Evolutionary conservation across 78 protist genomes (phyloP).

Genomic region (Dictyostelium capitatum): DNA sequence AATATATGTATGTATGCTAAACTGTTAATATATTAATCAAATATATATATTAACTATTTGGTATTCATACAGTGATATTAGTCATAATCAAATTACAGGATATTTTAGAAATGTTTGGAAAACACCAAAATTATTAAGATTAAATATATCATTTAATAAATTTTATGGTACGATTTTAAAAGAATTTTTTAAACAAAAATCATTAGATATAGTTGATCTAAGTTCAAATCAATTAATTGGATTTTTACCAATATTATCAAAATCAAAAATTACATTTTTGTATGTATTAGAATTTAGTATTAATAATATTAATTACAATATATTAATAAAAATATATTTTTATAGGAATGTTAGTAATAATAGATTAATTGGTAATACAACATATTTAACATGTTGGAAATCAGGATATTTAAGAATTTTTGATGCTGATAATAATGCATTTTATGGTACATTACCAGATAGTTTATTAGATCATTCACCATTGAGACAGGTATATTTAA

Average conservation of each 20-base stretch:
- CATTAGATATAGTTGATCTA: neutral
- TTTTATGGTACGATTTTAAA: constrained; percentile 9
- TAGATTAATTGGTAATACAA: constrained; percentile 18
- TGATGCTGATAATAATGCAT: constrained; percentile 20
- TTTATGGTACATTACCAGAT: constrained; percentile 12
- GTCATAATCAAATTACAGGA: constrained; percentile 32
- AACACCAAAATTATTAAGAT: neutral
- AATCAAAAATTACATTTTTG: constrained; percentile 1
- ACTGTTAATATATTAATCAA: neutral
- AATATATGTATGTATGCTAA: neutral
- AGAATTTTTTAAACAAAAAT: neutral
- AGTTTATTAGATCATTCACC: constrained; percentile 20
- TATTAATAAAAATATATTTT: neutral
- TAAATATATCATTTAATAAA: constrained; percentile 1
- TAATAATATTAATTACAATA: neutral
- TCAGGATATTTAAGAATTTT: constrained; percentile 10
- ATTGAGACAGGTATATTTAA: constrained; percentile 5
- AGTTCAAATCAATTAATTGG: constrained; percentile 10
- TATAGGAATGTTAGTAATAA: constrained; percentile 37
- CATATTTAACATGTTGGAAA: constrained; percentile 39
- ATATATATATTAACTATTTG: too few species aligned
- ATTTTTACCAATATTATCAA: constrained; percentile 29
- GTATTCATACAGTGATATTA: constrained; percentile 28
- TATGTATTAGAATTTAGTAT: neutral
- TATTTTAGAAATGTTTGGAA: constrained; percentile 16